phyloP scores from a whole-genome alignment of 352 stramenopile genomes.

The Elongisporangium senticosum region DNA sequence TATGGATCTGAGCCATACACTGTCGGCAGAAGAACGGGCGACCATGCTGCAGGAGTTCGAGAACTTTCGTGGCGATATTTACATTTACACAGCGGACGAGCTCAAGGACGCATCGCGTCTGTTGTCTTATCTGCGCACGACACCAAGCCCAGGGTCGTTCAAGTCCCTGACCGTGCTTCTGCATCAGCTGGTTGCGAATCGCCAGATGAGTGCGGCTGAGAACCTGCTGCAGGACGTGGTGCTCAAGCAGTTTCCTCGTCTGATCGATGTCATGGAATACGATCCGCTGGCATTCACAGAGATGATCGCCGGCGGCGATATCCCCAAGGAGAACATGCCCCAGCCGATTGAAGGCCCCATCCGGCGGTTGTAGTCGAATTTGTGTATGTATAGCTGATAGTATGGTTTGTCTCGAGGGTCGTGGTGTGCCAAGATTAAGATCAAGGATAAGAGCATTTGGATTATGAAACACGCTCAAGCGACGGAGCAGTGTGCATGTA shows the following conservation, averaged over 20 bases:
- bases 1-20: slow-evolving; percentile 23
- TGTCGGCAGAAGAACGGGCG: slow-evolving; percentile 56
- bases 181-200: slow-evolving; percentile 28
- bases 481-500: not conserved
- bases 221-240: slow-evolving; percentile 63
- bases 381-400: not conserved
- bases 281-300: slow-evolving; percentile 68
- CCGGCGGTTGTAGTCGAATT: not conserved
- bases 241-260: slow-evolving; percentile 49
- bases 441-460: not conserved
- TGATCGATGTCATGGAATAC: slow-evolving; percentile 80
- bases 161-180: slow-evolving; percentile 16
- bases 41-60: slow-evolving; percentile 63
- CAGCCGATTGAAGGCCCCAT: not conserved
- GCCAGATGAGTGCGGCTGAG: slow-evolving; percentile 36
- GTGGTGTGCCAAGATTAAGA: not conserved
- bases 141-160: slow-evolving; percentile 1
- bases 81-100: slow-evolving; percentile 80
- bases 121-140: slow-evolving; percentile 47
- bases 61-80: slow-evolving; percentile 48
- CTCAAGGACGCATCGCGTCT: slow-evolving; percentile 47
- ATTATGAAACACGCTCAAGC: not conserved
- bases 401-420: not conserved
- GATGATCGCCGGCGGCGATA: slow-evolving; percentile 49
- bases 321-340: slow-evolving; percentile 7